phyloP scores from a whole-genome alignment of 1,284 basidiomycete species.

The Omphalotus olearius region DNA sequence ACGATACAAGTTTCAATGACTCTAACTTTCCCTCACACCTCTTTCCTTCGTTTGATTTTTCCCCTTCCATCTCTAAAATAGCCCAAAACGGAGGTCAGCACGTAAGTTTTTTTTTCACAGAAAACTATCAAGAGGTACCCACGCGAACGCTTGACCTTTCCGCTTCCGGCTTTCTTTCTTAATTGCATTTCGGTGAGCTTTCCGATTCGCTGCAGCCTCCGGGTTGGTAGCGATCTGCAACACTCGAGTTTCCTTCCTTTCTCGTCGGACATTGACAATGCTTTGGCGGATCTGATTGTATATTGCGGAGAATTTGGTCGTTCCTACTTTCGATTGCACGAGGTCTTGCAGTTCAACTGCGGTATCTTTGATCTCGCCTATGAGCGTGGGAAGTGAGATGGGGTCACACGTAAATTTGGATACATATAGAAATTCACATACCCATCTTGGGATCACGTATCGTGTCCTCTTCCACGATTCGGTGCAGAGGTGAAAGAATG shows the following conservation, averaged over 20 bases:
- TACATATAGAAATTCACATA: conserved; percentile 36
- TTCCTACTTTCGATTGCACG: conserved; percentile 82
- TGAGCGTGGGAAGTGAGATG: background rate
- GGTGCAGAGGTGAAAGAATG: conserved; percentile 83
- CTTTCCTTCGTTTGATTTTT: conserved; percentile 32
- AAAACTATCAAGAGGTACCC: conserved; percentile 23
- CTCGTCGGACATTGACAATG: conserved; percentile 64
- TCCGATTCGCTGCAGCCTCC: conserved; percentile 74
- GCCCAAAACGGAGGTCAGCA: background rate
- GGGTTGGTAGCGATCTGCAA: conserved; percentile 70
- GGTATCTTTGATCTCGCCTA: conserved; percentile 82
- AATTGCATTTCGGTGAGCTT: conserved; percentile 56
- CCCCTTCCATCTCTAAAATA: conserved; percentile 34
- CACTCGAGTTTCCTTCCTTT: conserved; percentile 65
- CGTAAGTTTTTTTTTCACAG: background rate
- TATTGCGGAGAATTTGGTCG: conserved; percentile 71
- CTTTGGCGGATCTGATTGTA: conserved; percentile 82
- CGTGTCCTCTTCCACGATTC: conserved; percentile 83
- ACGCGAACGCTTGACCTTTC: conserved; percentile 62
- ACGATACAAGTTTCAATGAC: background rate
- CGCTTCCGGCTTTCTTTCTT: conserved; percentile 85
- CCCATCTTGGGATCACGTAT: conserved; percentile 77
- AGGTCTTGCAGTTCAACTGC: conserved; percentile 87
- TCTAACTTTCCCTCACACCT: conserved; percentile 19
- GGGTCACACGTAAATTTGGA: background rate